Conservation (phyloP, 1,284 basidiomycete species). For the Ustilago hordei region DNA sequence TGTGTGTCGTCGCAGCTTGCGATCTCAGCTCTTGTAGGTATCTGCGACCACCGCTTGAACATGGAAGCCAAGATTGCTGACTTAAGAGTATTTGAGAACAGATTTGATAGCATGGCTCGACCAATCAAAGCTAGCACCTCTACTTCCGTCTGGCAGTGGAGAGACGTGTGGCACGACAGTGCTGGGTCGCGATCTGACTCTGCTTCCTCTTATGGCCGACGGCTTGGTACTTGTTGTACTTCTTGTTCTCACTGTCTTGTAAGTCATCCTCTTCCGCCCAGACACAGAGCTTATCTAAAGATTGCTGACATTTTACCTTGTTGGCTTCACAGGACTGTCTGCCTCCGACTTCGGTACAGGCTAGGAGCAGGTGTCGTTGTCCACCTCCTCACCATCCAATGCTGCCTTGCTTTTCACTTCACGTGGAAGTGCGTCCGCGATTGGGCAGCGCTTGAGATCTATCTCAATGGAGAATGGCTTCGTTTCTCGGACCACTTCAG, state of each 20-base stretch:
- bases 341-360: conserved; percentile 23
- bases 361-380: conserved; percentile 19
- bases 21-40: conserved; percentile 36
- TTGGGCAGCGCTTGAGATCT: conserved; percentile 32
- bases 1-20: conserved; percentile 29
- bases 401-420: conserved; percentile 33
- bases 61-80: too few relatives aligned
- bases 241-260: conserved; percentile 27
- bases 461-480: conserved; percentile 26
- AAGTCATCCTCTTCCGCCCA: not conserved
- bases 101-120: conserved; percentile 22
- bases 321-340: conserved; percentile 7
- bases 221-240: conserved; percentile 23
- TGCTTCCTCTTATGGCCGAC: conserved; percentile 39
- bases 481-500: not conserved
- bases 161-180: conserved; percentile 20
- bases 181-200: conserved; percentile 28
- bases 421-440: conserved; percentile 40
- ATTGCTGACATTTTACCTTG: not conserved
- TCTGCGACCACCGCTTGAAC: too few relatives aligned
- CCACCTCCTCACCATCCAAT: conserved; percentile 21
- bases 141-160: not conserved
- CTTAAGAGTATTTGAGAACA: not conserved
- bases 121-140: conserved; percentile 12
- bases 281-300: too few relatives aligned